These are phyloP conservation scores for Fusarium tanahbumbuense DNA, from an alignment of 2,329 filamentous ascomycete genomes.

Conservation along the genomic window DNA sequence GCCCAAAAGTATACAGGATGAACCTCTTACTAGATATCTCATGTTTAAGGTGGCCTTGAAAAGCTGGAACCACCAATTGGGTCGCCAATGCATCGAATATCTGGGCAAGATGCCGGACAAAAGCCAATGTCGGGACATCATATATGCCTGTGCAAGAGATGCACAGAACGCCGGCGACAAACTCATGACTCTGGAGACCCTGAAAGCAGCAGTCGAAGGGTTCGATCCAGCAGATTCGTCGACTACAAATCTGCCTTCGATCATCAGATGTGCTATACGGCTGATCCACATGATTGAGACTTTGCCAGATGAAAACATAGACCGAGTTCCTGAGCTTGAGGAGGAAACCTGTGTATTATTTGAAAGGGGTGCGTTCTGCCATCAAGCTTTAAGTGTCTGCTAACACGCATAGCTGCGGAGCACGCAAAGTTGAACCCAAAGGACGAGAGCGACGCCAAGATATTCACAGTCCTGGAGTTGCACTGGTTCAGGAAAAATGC, in stretches of 20 bases:
- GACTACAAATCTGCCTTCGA: conserved; percentile 50
- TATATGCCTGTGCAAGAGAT: conserved; percentile 85
- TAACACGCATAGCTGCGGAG: conserved; percentile 43
- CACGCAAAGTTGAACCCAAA: conserved; percentile 51
- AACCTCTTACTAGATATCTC: conserved; percentile 76
- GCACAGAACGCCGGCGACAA: conserved; percentile 75
- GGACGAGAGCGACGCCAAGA: conserved; percentile 55
- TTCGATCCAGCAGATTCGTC: conserved; percentile 38
- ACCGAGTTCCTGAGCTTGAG: conserved; percentile 37
- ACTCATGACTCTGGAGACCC: conserved; percentile 60
- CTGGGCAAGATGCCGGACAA: conserved; percentile 66
- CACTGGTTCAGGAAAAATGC: conserved; percentile 87
- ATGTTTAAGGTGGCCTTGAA: conserved; percentile 79
- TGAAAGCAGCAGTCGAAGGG: conserved; percentile 50
- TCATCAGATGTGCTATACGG: conserved; percentile 64
- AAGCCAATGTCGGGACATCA: conserved; percentile 65
- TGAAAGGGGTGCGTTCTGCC: conserved; percentile 53
- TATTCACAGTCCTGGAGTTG: conserved; percentile 74
- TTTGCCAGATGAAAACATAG: conserved; percentile 44
- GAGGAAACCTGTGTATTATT: conserved; percentile 67
- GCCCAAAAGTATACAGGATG: conserved; percentile 66
- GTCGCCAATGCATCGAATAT: conserved; percentile 71
- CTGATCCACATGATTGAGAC: conserved; percentile 57
- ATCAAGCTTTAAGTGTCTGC: background rate
- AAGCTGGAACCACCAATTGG: conserved; percentile 66